Evolutionary conservation across 2,329 filamentous ascomycete species (phyloP).

Genomic region (Acarospora socialis): DNA sequence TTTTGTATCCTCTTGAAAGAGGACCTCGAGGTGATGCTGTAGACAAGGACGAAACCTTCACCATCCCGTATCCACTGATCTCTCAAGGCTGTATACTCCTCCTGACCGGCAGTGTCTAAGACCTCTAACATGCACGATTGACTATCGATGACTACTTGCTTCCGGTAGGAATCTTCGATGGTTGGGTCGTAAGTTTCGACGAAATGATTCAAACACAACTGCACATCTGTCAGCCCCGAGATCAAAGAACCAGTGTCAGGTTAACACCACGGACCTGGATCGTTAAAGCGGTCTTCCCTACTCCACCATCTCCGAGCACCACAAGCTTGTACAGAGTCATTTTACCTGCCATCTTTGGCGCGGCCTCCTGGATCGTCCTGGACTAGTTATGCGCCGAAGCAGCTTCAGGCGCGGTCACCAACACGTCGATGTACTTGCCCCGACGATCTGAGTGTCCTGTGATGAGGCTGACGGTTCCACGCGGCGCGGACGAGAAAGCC

Average conservation of each 20-base stretch:
- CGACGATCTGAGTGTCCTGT: too few species aligned
- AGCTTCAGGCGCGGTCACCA: too few species aligned
- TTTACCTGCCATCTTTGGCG: slow-evolving; percentile 66
- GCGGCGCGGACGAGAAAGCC: too few species aligned
- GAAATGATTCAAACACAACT: slow-evolving; percentile 96
- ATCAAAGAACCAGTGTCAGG: slow-evolving; percentile 7
- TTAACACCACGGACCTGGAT: slow-evolving; percentile 45
- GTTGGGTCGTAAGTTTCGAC: slow-evolving; percentile 74
- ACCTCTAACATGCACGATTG: slow-evolving; percentile 97
- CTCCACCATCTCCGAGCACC: slow-evolving; percentile 85
- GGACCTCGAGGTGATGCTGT: slow-evolving; percentile 93
- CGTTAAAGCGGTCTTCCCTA: slow-evolving; percentile 85
- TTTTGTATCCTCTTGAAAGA: slow-evolving; percentile 90
- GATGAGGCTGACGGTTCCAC: too few species aligned
- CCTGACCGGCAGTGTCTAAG: slow-evolving; percentile 91
- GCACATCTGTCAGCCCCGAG: slow-evolving; percentile 10
- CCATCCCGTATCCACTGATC: slow-evolving; percentile 98
- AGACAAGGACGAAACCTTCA: slow-evolving; percentile 93
- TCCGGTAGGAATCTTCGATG: slow-evolving; percentile 55
- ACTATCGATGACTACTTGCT: slow-evolving; percentile 71
- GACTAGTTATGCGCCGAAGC: too few species aligned
- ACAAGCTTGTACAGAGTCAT: slow-evolving; percentile 95
- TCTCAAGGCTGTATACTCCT: slow-evolving; percentile 91
- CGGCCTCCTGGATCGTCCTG: too few species aligned
- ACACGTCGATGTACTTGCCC: too few species aligned